phyloP scores from a whole-genome alignment of 495 filamentous ascomycete genomes.

The Aspergillus sclerotioniger region DNA sequence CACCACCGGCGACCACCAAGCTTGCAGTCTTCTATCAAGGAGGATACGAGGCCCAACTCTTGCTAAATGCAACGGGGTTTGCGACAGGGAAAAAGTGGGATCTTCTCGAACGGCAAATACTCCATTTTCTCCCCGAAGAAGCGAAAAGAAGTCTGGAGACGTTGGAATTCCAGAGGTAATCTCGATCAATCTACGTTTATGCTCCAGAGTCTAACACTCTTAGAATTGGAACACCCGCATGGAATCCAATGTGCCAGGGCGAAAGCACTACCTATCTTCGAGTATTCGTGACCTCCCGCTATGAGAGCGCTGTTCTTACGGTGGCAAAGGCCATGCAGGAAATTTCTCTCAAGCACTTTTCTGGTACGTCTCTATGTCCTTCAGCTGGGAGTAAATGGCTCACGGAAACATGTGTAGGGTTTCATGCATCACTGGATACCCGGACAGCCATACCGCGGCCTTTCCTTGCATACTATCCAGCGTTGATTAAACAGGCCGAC shows the following conservation, averaged over 20 bases:
- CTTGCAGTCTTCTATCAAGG: conserved; percentile 48
- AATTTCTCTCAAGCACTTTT: conserved; percentile 34
- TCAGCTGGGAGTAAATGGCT: background rate
- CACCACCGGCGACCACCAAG: conserved; percentile 56
- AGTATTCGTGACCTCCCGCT: conserved; percentile 24
- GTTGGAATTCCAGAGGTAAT: conserved; percentile 30
- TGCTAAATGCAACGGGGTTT: conserved; percentile 42
- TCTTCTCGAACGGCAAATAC: conserved; percentile 39
- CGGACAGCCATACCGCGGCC: conserved; percentile 30
- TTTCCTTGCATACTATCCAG: conserved; percentile 36
- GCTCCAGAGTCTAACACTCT: background rate
- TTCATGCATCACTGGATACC: conserved; percentile 28
- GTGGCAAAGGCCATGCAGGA: conserved; percentile 22
- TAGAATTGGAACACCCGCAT: conserved; percentile 27
- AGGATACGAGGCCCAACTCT: conserved; percentile 44
- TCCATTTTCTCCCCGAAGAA: conserved; percentile 20
- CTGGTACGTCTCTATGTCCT: conserved; percentile 15
- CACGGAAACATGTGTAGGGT: conserved; percentile 16
- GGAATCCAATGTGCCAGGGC: conserved; percentile 22
- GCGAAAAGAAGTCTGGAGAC: conserved; percentile 23
- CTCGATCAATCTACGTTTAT: background rate
- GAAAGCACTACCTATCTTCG: conserved; percentile 33
- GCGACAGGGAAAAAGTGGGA: conserved; percentile 42
- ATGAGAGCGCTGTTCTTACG: conserved; percentile 8
- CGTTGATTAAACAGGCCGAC: conserved; percentile 23